Evolutionary conservation across 2,329 filamentous ascomycete species (phyloP).

Genomic region (Botrytis cinerea): DNA sequence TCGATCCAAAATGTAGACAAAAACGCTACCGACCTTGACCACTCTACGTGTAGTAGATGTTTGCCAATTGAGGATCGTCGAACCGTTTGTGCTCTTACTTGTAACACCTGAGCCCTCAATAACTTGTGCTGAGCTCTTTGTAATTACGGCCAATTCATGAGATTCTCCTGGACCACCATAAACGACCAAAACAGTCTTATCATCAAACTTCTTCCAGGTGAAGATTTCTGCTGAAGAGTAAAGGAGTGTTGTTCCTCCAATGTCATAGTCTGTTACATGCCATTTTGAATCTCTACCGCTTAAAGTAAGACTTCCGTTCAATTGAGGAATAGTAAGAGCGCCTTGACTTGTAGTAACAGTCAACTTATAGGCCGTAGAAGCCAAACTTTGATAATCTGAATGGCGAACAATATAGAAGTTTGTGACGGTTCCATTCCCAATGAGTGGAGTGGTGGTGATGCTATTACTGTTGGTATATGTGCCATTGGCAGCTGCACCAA

Average conservation of each 20-base stretch:
- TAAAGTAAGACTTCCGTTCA: conserved; percentile 57
- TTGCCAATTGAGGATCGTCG: conserved; percentile 55
- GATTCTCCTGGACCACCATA: conserved; percentile 63
- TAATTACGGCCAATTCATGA: conserved; percentile 60
- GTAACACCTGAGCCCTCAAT: conserved; percentile 39
- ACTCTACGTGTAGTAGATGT: conserved; percentile 55
- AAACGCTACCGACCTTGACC: conserved; percentile 47
- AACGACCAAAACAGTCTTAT: conserved; percentile 61
- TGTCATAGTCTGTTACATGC: conserved; percentile 65
- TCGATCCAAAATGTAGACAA: conserved; percentile 51
- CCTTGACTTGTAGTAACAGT: conserved; percentile 61
- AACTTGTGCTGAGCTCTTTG: conserved; percentile 39
- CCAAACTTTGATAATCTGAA: conserved; percentile 60
- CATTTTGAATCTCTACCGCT: conserved; percentile 67
- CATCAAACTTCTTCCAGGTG: conserved; percentile 65
- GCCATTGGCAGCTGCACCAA: conserved; percentile 50
- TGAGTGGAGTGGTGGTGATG: conserved; percentile 58
- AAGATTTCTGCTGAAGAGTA: conserved; percentile 72
- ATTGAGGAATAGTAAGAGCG: conserved; percentile 58
- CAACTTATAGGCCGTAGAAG: conserved; percentile 62
- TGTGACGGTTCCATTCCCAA: conserved; percentile 53
- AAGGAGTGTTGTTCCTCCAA: conserved; percentile 59
- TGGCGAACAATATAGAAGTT: conserved; percentile 70
- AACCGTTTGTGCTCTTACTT: conserved; percentile 45
- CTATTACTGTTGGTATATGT: conserved; percentile 55